Conservation (phyloP, 495 filamentous ascomycete species). For the Penicillium manginii region DNA sequence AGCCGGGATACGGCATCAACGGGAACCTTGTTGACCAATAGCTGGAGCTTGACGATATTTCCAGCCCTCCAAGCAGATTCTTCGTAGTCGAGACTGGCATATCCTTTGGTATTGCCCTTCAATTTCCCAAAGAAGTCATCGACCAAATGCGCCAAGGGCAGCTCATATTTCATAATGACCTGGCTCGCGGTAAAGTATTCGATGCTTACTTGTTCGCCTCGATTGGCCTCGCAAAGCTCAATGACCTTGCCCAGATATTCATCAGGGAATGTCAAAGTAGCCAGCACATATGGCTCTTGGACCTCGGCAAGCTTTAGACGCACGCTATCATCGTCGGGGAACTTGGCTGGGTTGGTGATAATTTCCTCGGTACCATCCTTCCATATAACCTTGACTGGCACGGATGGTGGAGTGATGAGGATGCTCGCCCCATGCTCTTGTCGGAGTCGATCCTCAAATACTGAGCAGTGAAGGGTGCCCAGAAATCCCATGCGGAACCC, state of each 20-base stretch:
- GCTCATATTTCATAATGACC: constrained; percentile 90
- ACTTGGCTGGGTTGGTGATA: constrained; percentile 82
- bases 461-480: constrained; percentile 95
- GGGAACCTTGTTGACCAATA: constrained; percentile 89
- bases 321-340: constrained; percentile 73
- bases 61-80: constrained; percentile 85
- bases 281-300: constrained; percentile 84
- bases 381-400: constrained; percentile 85
- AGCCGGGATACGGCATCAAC: constrained; percentile 95
- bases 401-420: constrained; percentile 95
- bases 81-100: constrained; percentile 91
- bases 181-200: constrained; percentile 93
- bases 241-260: constrained; percentile 94
- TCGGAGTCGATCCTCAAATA: constrained; percentile 94
- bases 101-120: constrained; percentile 83
- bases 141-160: constrained; percentile 86
- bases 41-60: constrained; percentile 84
- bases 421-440: constrained; percentile 95
- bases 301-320: constrained; percentile 63
- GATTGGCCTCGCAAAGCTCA: constrained; percentile 88
- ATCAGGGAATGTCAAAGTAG: constrained; percentile 88
- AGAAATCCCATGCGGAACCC: constrained; percentile 94
- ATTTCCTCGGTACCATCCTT: constrained; percentile 71
- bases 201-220: constrained; percentile 81
- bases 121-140: constrained; percentile 98